Conservation (phyloP, 1,284 basidiomycete species). For the Pisolithus thermaeus region DNA sequence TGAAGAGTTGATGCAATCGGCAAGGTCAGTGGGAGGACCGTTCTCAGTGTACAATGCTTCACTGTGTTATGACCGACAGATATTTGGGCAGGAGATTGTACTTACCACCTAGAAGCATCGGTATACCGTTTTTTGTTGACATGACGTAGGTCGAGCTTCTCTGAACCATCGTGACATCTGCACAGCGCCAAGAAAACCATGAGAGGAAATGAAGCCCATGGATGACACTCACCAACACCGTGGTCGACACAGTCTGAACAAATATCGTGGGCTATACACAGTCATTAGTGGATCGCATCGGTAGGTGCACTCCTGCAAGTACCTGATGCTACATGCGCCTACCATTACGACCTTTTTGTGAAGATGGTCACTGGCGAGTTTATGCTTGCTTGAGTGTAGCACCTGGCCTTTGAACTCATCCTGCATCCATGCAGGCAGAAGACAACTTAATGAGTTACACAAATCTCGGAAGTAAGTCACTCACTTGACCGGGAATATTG, state of each 20-base stretch:
- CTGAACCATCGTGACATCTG: slow-evolving; percentile 8
- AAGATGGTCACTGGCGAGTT: slow-evolving; percentile 30
- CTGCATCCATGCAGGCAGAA: slow-evolving; percentile 7
- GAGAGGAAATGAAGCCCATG: background rate
- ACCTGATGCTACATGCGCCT: slow-evolving; percentile 38
- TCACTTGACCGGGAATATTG: slow-evolving; percentile 17
- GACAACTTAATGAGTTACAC: background rate
- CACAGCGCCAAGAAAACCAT: background rate
- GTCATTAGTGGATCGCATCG: slow-evolving; percentile 11
- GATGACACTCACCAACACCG: slow-evolving; percentile 9
- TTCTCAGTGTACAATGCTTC: slow-evolving; percentile 19
- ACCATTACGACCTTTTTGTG: slow-evolving; percentile 41
- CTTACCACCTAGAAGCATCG: slow-evolving; percentile 15
- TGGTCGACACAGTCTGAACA: slow-evolving; percentile 10
- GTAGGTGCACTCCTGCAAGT: background rate
- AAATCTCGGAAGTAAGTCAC: background rate
- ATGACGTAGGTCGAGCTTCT: slow-evolving; percentile 16
- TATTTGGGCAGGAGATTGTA: background rate
- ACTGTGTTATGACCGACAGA: background rate
- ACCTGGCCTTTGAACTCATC: slow-evolving; percentile 19
- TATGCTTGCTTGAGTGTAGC: slow-evolving; percentile 36
- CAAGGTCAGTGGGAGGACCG: slow-evolving; percentile 21
- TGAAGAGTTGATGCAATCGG: slow-evolving; percentile 13
- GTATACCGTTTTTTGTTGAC: slow-evolving; percentile 9
- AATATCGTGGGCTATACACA: slow-evolving; percentile 27